These are phyloP conservation scores for Hyaloscypha variabilis DNA, from an alignment of 495 filamentous ascomycete species.

Conservation along the genomic window DNA sequence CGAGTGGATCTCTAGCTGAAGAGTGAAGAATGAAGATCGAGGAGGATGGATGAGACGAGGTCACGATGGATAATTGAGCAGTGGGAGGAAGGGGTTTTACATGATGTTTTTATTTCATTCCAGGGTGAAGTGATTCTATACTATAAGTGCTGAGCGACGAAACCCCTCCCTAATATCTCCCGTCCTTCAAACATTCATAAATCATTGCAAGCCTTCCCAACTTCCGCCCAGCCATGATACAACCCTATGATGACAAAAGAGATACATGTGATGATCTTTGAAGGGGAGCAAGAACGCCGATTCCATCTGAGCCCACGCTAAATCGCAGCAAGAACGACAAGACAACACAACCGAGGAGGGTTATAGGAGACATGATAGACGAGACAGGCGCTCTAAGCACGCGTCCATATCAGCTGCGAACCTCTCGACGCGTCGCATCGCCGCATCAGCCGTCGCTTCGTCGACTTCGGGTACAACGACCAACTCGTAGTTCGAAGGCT, in stretches of 20 bases:
- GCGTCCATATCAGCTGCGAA: slow-evolving; percentile 43
- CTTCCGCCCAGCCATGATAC: not conserved
- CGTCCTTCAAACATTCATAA: no score
- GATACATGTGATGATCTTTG: not conserved
- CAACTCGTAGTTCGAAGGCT: slow-evolving; percentile 61
- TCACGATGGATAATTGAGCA: no score
- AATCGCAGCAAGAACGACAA: slow-evolving; percentile 28
- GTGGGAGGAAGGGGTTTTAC: no score
- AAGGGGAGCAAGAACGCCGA: not conserved
- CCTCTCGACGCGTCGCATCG: slow-evolving; percentile 43
- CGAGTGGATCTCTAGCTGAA: no score
- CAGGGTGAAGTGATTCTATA: no score
- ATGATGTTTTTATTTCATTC: no score
- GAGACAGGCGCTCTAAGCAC: slow-evolving; percentile 41
- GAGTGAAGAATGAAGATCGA: no score
- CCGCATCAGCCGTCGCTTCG: slow-evolving; percentile 40
- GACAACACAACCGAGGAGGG: slow-evolving; percentile 3
- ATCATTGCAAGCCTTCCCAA: no score
- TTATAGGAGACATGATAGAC: slow-evolving; percentile 40
- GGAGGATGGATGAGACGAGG: no score
- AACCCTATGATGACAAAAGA: not conserved
- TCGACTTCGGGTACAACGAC: slow-evolving; percentile 49
- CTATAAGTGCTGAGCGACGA: no score
- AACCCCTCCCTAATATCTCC: no score
- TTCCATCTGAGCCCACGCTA: slow-evolving; percentile 22